A percentile compares a stretch with the other conserved stretches of the same genome.
These are phyloP conservation scores for Paecilomyces sp. DNA, from an alignment of 2,329 filamentous ascomycete genomes.

Conservation along the genomic window DNA sequence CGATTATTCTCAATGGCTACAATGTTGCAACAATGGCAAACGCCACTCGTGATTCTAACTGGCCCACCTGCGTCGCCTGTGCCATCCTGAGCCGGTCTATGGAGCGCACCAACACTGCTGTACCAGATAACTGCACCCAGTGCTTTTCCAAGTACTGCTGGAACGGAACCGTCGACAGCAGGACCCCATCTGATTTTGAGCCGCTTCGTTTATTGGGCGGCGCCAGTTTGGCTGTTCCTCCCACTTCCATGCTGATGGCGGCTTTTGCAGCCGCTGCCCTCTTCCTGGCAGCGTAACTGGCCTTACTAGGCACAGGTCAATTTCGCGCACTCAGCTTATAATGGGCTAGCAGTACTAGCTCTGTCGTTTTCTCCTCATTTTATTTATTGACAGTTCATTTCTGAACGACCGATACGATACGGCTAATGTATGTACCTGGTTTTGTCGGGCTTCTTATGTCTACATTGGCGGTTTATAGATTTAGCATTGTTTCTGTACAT, in stretches of 20 bases:
- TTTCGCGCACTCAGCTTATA: background rate
- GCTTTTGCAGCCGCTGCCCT: background rate
- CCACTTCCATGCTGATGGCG: background rate
- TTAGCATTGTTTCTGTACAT: background rate
- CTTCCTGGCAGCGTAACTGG: background rate
- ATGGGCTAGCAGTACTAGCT: background rate
- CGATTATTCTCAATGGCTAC: conserved; percentile 80
- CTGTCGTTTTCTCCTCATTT: background rate
- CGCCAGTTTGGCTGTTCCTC: background rate
- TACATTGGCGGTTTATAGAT: background rate
- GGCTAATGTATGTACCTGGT: background rate
- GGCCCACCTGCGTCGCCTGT: conserved; percentile 81
- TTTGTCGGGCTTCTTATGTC: background rate
- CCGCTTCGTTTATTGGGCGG: conserved; percentile 19
- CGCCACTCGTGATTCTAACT: conserved; percentile 63
- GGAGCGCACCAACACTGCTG: conserved; percentile 57
- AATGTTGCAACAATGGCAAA: conserved; percentile 79
- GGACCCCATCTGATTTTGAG: conserved; percentile 32
- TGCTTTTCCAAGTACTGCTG: conserved; percentile 89
- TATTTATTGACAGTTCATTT: background rate
- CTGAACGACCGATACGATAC: background rate
- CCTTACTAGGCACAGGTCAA: background rate
- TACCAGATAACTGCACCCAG: conserved; percentile 63
- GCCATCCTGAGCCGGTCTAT: conserved; percentile 74
- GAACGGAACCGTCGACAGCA: conserved; percentile 62